Evolutionary conservation across 148 eudicot species (phyloP).

Genomic region (Polygonum maritimum): DNA sequence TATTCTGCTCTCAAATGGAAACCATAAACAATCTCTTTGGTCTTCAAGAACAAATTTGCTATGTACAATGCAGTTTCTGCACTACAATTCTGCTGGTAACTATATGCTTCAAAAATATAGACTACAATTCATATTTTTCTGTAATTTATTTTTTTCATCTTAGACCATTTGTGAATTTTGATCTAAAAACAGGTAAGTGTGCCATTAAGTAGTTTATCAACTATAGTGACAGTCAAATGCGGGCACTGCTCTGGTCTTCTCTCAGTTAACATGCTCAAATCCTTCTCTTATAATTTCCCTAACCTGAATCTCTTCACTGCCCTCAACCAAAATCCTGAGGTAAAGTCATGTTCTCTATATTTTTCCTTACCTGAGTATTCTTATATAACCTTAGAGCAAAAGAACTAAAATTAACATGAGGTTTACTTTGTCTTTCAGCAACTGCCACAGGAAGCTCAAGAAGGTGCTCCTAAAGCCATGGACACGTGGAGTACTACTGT

Average conservation of each 20-base stretch:
- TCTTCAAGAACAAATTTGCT: constrained; percentile 76
- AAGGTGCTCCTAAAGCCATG: neutral
- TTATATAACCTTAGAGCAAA: too few species aligned
- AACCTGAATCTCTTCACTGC: constrained; percentile 46
- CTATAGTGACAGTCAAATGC: constrained; percentile 78
- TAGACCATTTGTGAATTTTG: neutral
- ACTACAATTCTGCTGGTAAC: constrained; percentile 74
- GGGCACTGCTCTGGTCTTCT: constrained; percentile 76
- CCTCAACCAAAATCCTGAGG: constrained; percentile 28
- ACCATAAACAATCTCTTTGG: constrained; percentile 27
- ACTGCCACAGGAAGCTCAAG: constrained; percentile 2
- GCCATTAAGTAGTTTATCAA: constrained; percentile 62
- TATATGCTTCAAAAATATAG: neutral
- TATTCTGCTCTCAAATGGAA: constrained; percentile 15
- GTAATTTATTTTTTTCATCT: neutral
- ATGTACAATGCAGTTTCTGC: constrained; percentile 79
- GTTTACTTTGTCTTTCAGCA: neutral
- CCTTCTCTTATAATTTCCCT: constrained; percentile 44
- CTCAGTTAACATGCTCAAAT: constrained; percentile 74
- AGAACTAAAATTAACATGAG: neutral
- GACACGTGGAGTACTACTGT: constrained; percentile 12
- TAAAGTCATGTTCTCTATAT: neutral
- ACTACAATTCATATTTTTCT: neutral
- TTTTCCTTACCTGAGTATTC: neutral
- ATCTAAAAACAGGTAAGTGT: constrained; percentile 59